phyloP scores from a whole-genome alignment of 495 filamentous ascomycete genomes.

The Xylaria cubensis region DNA sequence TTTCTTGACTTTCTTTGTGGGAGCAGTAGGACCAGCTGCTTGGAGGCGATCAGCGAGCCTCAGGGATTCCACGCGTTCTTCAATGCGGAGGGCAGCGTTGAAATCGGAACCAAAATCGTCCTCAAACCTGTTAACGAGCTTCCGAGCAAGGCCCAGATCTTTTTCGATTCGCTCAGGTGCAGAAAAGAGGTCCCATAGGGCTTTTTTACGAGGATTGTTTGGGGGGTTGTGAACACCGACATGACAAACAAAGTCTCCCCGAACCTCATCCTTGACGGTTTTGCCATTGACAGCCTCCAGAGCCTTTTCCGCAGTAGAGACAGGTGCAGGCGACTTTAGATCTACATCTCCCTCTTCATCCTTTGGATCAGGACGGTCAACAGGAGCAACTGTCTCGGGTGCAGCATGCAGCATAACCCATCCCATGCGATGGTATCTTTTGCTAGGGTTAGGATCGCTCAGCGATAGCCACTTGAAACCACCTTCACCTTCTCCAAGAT shows the following conservation, averaged over 20 bases:
- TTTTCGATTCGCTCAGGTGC: constrained; percentile 85
- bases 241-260: constrained; percentile 96
- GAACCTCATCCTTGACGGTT: constrained; percentile 88
- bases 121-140: constrained; percentile 80
- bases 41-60: constrained; percentile 76
- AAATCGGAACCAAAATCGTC: constrained; percentile 73
- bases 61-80: constrained; percentile 83
- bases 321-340: constrained; percentile 44
- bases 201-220: constrained; percentile 87
- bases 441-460: constrained; percentile 94
- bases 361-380: constrained; percentile 72
- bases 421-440: constrained; percentile 96
- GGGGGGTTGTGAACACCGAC: constrained; percentile 95
- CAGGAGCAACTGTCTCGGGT: constrained; percentile 63
- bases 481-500: constrained; percentile 83
- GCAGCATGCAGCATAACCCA: constrained; percentile 95
- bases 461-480: constrained; percentile 91
- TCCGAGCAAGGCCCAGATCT: constrained; percentile 78
- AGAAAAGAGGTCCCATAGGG: constrained; percentile 95
- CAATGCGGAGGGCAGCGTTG: constrained; percentile 78
- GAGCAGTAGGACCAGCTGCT: constrained; percentile 62
- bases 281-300: constrained; percentile 94
- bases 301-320: constrained; percentile 77
- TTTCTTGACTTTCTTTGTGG: constrained; percentile 68
- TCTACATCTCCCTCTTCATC: constrained; percentile 54